Conservation (phyloP, 306 rosid species). For the Abrus precatorius region DNA sequence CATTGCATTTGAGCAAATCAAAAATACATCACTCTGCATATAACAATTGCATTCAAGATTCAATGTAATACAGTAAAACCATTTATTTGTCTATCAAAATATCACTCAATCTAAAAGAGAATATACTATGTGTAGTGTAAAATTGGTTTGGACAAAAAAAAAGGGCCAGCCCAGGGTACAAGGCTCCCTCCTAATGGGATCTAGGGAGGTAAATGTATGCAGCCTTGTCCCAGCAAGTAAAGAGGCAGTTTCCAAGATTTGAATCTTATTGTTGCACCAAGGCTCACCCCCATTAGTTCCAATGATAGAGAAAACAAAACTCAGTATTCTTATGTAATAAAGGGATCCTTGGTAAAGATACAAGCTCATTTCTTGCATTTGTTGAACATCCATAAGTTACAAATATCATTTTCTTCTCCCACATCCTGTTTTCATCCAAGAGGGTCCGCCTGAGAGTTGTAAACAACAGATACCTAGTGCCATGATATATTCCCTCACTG, state of each 20-base stretch:
- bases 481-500: constrained; percentile 24
- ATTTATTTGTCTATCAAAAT: constrained; percentile 22
- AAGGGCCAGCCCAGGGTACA: not conserved
- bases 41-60: constrained; percentile 53
- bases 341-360: not conserved
- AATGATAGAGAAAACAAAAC: constrained; percentile 38
- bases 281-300: not conserved
- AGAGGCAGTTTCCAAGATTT: not conserved
- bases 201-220: not conserved
- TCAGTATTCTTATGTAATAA: constrained; percentile 31
- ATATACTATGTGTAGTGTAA: not conserved
- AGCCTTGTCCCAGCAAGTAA: not conserved
- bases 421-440: not conserved
- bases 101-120: constrained; percentile 22
- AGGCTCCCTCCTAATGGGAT: not conserved
- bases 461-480: constrained; percentile 16
- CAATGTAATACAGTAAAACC: constrained; percentile 23
- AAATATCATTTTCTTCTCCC: constrained; percentile 9
- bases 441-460: not conserved
- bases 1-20: constrained; percentile 96
- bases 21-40: constrained; percentile 86
- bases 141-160: constrained; percentile 26
- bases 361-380: constrained; percentile 10
- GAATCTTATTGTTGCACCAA: not conserved
- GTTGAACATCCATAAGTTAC: constrained; percentile 26